These are phyloP conservation scores for Citrus unshiu DNA, from an alignment of 345 rosid genomes.

Conservation along the genomic window DNA sequence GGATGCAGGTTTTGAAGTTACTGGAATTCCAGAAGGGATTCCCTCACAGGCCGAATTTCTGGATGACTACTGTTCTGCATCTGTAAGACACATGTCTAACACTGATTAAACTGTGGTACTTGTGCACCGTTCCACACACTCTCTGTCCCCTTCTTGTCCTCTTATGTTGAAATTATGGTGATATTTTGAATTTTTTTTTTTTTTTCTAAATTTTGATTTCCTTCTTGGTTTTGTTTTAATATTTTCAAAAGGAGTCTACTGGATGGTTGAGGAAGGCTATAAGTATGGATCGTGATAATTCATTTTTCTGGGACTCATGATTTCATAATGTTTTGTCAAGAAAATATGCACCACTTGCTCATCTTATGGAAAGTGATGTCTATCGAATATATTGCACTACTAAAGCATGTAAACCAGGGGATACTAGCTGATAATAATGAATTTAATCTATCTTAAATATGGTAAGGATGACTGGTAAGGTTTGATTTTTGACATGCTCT, in stretches of 20 bases:
- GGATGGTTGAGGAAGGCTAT: not conserved
- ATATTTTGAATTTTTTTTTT: not conserved
- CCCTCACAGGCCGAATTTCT: conserved; percentile 78
- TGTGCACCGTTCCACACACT: not conserved
- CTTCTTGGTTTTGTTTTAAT: not conserved
- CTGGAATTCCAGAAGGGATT: conserved; percentile 83
- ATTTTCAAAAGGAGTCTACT: not conserved
- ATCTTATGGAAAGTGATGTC: not conserved
- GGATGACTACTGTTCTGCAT: conserved; percentile 71
- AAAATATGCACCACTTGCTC: not conserved
- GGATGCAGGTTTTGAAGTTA: conserved; percentile 51
- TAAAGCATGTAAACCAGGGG: not conserved
- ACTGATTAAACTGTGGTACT: not conserved
- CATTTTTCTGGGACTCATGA: not conserved
- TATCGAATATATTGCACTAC: not conserved
- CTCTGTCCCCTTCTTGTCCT: not conserved
- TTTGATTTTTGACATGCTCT: not conserved
- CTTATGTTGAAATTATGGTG: conserved; percentile 2
- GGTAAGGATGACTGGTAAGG: not conserved
- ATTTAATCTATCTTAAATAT: not conserved
- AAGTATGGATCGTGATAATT: not conserved
- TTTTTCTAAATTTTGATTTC: not conserved
- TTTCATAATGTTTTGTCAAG: not conserved
- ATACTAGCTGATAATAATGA: not conserved
- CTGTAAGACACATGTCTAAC: conserved; percentile 38